Evolutionary conservation across 805 yeast species (phyloP).

Genomic region (Wickerhamiella slavikovae): DNA sequence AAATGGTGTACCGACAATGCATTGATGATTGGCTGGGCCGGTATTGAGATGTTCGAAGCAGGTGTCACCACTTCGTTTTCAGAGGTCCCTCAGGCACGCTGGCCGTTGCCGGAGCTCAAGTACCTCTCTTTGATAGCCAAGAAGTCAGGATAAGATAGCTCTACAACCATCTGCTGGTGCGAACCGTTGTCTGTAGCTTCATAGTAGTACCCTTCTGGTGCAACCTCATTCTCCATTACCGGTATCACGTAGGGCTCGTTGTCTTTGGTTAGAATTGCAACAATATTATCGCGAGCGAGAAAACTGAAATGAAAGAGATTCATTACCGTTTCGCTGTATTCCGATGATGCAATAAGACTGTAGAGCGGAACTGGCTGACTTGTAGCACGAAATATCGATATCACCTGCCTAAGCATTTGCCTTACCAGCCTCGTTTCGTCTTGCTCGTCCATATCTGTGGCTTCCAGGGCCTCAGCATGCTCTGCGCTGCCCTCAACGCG

Average conservation of each 20-base stretch:
- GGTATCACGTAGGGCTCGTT: slow-evolving; percentile 11
- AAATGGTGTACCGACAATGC: slow-evolving; percentile 84
- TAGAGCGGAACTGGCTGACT: slow-evolving; percentile 32
- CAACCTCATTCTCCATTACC: background rate
- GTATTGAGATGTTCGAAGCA: slow-evolving; percentile 64
- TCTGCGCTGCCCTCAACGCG: background rate
- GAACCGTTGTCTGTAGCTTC: background rate
- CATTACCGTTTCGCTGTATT: slow-evolving; percentile 63
- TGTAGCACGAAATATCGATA: slow-evolving; percentile 9
- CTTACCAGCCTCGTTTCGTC: background rate
- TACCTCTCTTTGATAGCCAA: background rate
- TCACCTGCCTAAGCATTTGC: background rate
- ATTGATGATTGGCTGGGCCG: slow-evolving; percentile 95
- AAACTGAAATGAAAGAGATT: slow-evolving; percentile 71
- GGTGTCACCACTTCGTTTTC: slow-evolving; percentile 27
- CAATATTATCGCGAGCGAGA: slow-evolving; percentile 49
- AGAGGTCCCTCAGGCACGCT: slow-evolving; percentile 49
- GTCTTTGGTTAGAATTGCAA: slow-evolving; percentile 30
- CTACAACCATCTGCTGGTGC: slow-evolving; percentile 1
- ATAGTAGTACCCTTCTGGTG: background rate
- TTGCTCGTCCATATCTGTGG: slow-evolving; percentile 23
- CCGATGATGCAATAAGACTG: slow-evolving; percentile 42
- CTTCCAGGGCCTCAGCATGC: slow-evolving; percentile 27
- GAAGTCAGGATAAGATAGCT: slow-evolving; percentile 1
- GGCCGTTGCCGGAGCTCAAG: slow-evolving; percentile 31